phyloP scores from a whole-genome alignment of 805 yeast species.

The Ascoidea rubescens region DNA sequence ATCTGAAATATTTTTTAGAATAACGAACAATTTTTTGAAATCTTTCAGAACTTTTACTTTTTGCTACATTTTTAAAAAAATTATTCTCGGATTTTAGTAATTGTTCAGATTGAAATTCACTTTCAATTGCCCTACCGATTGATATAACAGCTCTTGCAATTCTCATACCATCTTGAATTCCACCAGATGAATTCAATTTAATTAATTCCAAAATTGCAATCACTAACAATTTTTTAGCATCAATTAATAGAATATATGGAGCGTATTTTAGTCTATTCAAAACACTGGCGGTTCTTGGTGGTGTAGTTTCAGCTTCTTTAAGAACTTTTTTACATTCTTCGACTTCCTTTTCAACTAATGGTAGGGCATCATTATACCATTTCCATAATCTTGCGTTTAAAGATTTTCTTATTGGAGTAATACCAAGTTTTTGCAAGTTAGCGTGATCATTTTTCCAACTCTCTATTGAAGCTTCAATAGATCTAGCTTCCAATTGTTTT shows the following conservation, averaged over 20 bases:
- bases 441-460: conserved; percentile 83
- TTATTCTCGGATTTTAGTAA: conserved; percentile 43
- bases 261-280: conserved; percentile 44
- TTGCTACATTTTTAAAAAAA: conserved; percentile 35
- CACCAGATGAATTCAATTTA: conserved; percentile 61
- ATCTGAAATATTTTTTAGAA: conserved; percentile 23
- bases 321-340: conserved; percentile 34
- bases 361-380: conserved; percentile 71
- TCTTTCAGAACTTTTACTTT: conserved; percentile 31
- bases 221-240: conserved; percentile 71
- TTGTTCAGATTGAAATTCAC: conserved; percentile 66
- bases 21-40: conserved; percentile 26
- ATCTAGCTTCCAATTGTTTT: conserved; percentile 56
- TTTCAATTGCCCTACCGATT: conserved; percentile 74
- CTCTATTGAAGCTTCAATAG: conserved; percentile 73
- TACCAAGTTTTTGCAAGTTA: conserved; percentile 42
- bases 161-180: conserved; percentile 67
- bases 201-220: conserved; percentile 74
- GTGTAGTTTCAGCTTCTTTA: conserved; percentile 1
- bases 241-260: conserved; percentile 59
- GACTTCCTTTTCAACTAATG: conserved; percentile 56
- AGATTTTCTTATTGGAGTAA: conserved; percentile 35
- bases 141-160: conserved; percentile 70
- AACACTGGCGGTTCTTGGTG: conserved; percentile 11
- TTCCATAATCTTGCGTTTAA: conserved; percentile 67